Conservation (phyloP, 352 stramenopile genomes). For the Peronospora destructor region DNA sequence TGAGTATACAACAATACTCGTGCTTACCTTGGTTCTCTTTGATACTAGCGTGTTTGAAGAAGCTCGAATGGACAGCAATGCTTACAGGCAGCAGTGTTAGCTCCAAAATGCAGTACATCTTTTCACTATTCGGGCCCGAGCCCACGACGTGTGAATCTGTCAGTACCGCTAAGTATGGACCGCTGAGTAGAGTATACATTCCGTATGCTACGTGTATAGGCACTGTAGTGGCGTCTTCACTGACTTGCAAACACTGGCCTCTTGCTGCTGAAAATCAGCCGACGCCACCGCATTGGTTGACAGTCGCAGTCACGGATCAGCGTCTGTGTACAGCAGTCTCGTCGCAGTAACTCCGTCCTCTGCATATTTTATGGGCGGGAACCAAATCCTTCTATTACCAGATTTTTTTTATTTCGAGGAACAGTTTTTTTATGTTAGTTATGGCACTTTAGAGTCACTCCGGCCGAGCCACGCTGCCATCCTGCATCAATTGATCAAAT, state of each 20-base stretch:
- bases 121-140: not conserved
- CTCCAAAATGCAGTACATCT: constrained; percentile 33
- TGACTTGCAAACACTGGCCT: constrained; percentile 16
- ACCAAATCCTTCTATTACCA: no score
- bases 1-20: constrained; percentile 57
- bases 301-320: constrained; percentile 56
- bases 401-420: no score
- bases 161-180: no score
- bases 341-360: constrained; percentile 60
- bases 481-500: no score
- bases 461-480: no score
- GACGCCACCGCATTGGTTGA: constrained; percentile 22
- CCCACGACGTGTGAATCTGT: no score
- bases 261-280: constrained; percentile 21
- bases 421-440: no score
- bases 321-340: constrained; percentile 70
- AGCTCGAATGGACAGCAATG: constrained; percentile 42
- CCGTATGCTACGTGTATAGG: constrained; percentile 69
- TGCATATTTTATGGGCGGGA: constrained; percentile 49
- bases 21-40: constrained; percentile 52
- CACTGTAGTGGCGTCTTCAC: constrained; percentile 44
- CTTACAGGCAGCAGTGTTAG: constrained; percentile 53
- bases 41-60: constrained; percentile 39
- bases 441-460: no score
- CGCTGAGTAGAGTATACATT: constrained; percentile 52